Conservation (phyloP, 768 basidiomycete species). For the Macrolepiota fuliginosa region DNA sequence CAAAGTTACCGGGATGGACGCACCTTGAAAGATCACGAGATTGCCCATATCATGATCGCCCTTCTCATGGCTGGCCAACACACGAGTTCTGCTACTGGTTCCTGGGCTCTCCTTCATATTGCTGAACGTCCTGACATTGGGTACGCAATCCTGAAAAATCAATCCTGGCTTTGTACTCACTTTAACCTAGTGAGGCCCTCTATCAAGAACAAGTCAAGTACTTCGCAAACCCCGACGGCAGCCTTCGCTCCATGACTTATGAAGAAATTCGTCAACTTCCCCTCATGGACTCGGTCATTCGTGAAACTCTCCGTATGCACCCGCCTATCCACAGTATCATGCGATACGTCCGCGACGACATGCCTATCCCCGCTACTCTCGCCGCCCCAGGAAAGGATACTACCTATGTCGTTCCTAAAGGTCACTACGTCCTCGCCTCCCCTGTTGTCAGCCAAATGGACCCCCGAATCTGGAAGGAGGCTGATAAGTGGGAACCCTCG, state of each 20-base stretch:
- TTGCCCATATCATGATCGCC: slow-evolving; percentile 98
- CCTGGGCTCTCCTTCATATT: slow-evolving; percentile 89
- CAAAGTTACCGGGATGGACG: slow-evolving; percentile 84
- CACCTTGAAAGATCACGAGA: slow-evolving; percentile 79
- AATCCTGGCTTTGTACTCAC: neutral
- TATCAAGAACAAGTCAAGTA: slow-evolving; percentile 87
- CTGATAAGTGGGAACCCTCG: slow-evolving; percentile 70
- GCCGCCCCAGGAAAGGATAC: slow-evolving; percentile 72
- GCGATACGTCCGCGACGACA: slow-evolving; percentile 87
- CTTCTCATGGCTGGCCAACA: slow-evolving; percentile 99
- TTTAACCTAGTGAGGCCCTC: slow-evolving; percentile 59
- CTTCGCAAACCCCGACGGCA: slow-evolving; percentile 79
- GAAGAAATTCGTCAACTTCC: slow-evolving; percentile 85
- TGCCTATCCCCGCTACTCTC: slow-evolving; percentile 78
- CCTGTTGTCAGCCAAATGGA: slow-evolving; percentile 89
- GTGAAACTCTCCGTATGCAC: slow-evolving; percentile 91
- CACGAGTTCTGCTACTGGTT: slow-evolving; percentile 89
- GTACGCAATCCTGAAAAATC: slow-evolving; percentile 42
- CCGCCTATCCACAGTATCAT: slow-evolving; percentile 96
- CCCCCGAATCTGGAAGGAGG: slow-evolving; percentile 74
- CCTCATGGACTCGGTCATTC: slow-evolving; percentile 83
- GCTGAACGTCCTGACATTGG: slow-evolving; percentile 72
- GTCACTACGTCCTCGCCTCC: slow-evolving; percentile 85
- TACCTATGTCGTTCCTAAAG: slow-evolving; percentile 85
- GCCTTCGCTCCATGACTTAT: slow-evolving; percentile 75